phyloP scores from a whole-genome alignment of 208 protist genomes.

The Crithidia sp. region DNA sequence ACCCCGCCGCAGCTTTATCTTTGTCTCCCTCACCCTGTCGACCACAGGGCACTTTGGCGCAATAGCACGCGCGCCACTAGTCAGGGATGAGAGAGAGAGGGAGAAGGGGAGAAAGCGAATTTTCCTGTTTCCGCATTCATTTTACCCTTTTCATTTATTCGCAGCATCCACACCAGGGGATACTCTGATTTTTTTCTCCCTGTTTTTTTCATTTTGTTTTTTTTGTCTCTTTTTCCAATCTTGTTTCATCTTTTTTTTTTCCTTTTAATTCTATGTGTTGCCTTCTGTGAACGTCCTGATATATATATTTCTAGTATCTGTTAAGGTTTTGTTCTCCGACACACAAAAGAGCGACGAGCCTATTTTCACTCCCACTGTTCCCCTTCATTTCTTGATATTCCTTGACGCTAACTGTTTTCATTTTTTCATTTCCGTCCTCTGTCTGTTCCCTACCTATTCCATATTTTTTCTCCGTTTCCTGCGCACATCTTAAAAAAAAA shows the following conservation, averaged over 20 bases:
- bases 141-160: background rate
- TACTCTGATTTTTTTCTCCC: background rate
- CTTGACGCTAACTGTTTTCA: background rate
- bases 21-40: too few species aligned
- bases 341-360: too few species aligned
- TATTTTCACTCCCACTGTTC: background rate
- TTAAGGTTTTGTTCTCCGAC: too few species aligned
- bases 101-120: background rate
- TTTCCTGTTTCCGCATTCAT: background rate
- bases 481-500: too few species aligned
- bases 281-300: background rate
- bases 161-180: background rate
- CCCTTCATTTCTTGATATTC: background rate
- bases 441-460: too few species aligned
- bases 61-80: too few species aligned
- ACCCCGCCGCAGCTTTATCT: too few species aligned
- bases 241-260: conserved; percentile 5
- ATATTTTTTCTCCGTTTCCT: too few species aligned
- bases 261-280: conserved; percentile 1
- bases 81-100: background rate
- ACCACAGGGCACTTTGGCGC: too few species aligned
- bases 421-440: conserved; percentile 5
- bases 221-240: background rate
- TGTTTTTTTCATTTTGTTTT: conserved; percentile 19
- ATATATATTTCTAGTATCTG: background rate